phyloP scores from a whole-genome alignment of 2,329 filamentous ascomycete species.

The Coleophoma eucalyptorum region DNA sequence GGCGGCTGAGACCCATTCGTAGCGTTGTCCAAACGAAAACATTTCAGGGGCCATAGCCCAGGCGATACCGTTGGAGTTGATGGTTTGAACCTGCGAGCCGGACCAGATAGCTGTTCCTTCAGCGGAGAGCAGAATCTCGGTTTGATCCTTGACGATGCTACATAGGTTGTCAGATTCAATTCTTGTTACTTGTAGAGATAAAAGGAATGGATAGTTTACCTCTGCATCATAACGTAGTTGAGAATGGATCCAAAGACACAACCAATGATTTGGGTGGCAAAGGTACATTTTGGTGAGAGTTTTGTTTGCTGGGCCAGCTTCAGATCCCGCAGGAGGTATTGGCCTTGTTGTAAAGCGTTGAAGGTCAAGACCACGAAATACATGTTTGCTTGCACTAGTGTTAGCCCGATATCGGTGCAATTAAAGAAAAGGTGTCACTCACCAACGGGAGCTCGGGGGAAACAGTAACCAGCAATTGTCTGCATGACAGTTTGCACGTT shows the following conservation, averaged over 20 bases:
- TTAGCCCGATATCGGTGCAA: neutral
- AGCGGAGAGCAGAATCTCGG: slow-evolving; percentile 33
- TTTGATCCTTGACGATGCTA: slow-evolving; percentile 37
- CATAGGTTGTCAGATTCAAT: neutral
- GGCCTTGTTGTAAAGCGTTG: slow-evolving; percentile 39
- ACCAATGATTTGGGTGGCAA: slow-evolving; percentile 46
- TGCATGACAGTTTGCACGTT: slow-evolving; percentile 42
- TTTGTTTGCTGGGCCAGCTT: slow-evolving; percentile 51
- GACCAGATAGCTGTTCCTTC: slow-evolving; percentile 43
- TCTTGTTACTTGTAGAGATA: neutral
- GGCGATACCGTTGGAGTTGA: slow-evolving; percentile 36
- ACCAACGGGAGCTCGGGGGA: slow-evolving; percentile 54
- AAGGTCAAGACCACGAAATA: slow-evolving; percentile 30
- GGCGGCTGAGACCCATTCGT: slow-evolving; percentile 34
- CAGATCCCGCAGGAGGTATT: slow-evolving; percentile 41
- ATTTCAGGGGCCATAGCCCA: slow-evolving; percentile 36
- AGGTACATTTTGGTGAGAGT: slow-evolving; percentile 61
- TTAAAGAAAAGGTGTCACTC: neutral
- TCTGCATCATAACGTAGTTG: slow-evolving; percentile 39
- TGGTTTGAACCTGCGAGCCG: slow-evolving; percentile 40
- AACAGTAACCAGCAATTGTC: slow-evolving; percentile 42
- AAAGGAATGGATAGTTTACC: slow-evolving; percentile 3
- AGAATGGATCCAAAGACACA: slow-evolving; percentile 36
- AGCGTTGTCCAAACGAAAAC: slow-evolving; percentile 35
- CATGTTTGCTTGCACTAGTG: slow-evolving; percentile 21